Evolutionary conservation across 2,329 filamentous ascomycete genomes (phyloP), one percentile per base, ranked within the genome.

Genomic region (Karstenula rhodostoma): DNA sequence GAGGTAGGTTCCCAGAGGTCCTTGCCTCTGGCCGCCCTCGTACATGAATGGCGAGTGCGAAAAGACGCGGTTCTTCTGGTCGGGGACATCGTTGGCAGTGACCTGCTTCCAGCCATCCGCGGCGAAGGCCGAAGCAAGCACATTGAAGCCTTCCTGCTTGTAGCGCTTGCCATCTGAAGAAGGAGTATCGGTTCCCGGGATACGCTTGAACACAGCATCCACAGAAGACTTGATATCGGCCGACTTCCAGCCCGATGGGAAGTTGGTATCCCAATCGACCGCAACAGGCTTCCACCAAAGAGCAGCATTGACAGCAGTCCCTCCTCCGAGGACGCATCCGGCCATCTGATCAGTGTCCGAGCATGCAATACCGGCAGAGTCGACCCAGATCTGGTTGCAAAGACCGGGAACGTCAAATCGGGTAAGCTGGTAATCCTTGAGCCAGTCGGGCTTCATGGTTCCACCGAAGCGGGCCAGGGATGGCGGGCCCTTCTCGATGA

Each of bases 321-420:
- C 87, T 57, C 89, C 90, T 51, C 90, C 90, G 2, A 92, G 83
- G 46, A 92, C 82, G 63, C 90, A 92, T 15, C 89, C 90, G 13
- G 88, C 87, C 87, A 91, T 90, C 68, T 89, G 87, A 63, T 89
- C 88, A n/a, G 86, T 87, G 73, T 92, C 89, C 1, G 83, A 84
- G 76, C 90, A 92, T 37, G 86, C 85, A 67, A 90, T 87, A 29
- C 87, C 88, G 4, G 81, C 80, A 10, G 86, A 87, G 69, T 90
- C 84, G 4, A 81, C 78, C 85, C 87, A 90, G 66, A 92, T 90
- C 76, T 90, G 82, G 73, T 91, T 91, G 75, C 87, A 90, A 60
- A 91, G 84, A 57, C 89, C 88, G 0, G 89, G 89, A 5, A 91
- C 85, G 69, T 92, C 89, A 67, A 92, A 91, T 51, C 89, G 87